A percentile compares a stretch with the other conserved stretches of the same genome.
These are phyloP conservation scores for Emiliania huxleyi DNA, from an alignment of 78 protist genomes.

Conservation along the genomic window DNA sequence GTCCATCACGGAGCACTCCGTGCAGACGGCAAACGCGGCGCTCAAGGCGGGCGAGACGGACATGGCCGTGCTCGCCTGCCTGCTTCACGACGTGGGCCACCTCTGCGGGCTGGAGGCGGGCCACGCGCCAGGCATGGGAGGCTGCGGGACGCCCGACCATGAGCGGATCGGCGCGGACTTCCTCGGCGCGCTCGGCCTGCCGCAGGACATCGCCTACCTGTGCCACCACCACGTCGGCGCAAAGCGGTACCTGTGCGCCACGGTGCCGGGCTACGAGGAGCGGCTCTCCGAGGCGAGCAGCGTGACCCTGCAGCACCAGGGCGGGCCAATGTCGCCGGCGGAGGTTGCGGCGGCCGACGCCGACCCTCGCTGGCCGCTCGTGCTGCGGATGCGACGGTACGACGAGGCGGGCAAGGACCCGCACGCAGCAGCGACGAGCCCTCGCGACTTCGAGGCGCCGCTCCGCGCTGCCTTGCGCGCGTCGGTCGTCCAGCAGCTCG, in stretches of 20 bases:
- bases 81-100: constrained; percentile 30
- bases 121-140: constrained; percentile 18
- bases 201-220: neutral
- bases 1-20: constrained; percentile 16
- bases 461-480: too few species aligned
- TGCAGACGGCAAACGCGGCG: neutral
- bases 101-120: constrained; percentile 28
- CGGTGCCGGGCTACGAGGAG: neutral
- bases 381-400: too few species aligned
- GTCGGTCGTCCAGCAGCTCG: too few species aligned
- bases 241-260: constrained; percentile 17
- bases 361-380: too few species aligned
- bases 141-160: constrained; percentile 23
- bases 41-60: neutral
- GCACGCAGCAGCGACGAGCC: too few species aligned
- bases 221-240: constrained; percentile 1
- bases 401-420: too few species aligned
- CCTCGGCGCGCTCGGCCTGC: constrained; percentile 8
- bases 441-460: too few species aligned
- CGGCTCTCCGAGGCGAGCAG: neutral
- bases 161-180: neutral
- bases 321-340: neutral
- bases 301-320: neutral
- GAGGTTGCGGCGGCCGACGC: too few species aligned
- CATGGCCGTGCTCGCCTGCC: neutral